These are phyloP conservation scores for Phytophthora ramorum DNA, from an alignment of 352 stramenopile genomes.

Conservation along the genomic window DNA sequence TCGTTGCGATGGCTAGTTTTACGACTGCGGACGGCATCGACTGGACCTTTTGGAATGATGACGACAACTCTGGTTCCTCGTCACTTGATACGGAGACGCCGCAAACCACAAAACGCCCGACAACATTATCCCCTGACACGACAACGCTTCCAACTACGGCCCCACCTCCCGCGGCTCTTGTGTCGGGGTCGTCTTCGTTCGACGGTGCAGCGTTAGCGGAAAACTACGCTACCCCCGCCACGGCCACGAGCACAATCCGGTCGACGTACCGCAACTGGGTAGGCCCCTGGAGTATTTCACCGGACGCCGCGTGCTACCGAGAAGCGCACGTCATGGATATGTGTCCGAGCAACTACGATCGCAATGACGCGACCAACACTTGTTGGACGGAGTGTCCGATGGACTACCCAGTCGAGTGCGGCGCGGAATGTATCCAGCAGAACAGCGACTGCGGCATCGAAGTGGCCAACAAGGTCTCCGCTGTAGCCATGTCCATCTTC, in stretches of 20 bases:
- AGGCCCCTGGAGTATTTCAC: conserved; percentile 34
- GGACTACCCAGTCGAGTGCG: conserved; percentile 62
- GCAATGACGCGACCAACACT: conserved; percentile 52
- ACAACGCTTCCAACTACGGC: not conserved
- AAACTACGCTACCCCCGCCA: conserved; percentile 18
- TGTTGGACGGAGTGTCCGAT: conserved; percentile 67
- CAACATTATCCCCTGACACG: not conserved
- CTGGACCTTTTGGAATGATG: conserved; percentile 15
- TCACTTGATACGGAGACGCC: not conserved
- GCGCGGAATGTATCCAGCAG: conserved; percentile 59
- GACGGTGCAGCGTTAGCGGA: not conserved
- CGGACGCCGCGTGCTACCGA: conserved; percentile 36
- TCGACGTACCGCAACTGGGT: conserved; percentile 50
- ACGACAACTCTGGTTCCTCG: not conserved
- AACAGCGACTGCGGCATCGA: conserved; percentile 52
- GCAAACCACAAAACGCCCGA: not conserved
- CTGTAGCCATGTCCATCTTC: conserved; percentile 47
- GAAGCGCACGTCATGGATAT: conserved; percentile 43
- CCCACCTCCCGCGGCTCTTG: not conserved
- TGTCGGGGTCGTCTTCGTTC: conserved; percentile 6
- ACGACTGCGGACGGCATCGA: conserved; percentile 6
- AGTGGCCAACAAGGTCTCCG: conserved; percentile 48
- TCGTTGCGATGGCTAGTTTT: conserved; percentile 7
- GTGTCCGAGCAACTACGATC: conserved; percentile 51
- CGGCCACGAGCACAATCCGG: conserved; percentile 27